Base-by-base conservation (phyloP, 768 basidiomycete species). In the Neoboletus magnificus region DNA sequence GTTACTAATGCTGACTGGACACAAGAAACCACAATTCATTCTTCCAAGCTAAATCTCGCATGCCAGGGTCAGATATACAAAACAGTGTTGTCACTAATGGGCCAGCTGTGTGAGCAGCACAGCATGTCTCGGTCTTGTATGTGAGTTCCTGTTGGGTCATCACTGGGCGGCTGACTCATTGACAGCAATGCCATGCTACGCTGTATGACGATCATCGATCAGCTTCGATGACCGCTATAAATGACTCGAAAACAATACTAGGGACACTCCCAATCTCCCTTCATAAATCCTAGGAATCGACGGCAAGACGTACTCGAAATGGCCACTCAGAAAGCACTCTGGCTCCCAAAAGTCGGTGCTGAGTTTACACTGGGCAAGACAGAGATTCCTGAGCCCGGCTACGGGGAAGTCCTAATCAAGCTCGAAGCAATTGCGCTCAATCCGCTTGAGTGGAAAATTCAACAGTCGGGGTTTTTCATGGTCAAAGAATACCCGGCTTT, bases 321-420 rank as follows among this genome's bases (percentile, higher is more conserved):
- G 56, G 22, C 41, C 18, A 58, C 54, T 35, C 59, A 66, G 53
- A 58, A 54, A 42, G 57, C 30, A 11, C 62, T 67, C 9, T 66
- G 65, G 62, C 55, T 64, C 22, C 27, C 49, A 1, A 39, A 46
- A 8, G 15, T 64, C 6, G 62, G 62, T 32, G 48, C 50, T 2
- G 56, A 58, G 7, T 56, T 61, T 18, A 25, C 15, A 10, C 37
- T 64, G 2, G 55, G 52, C 25, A 20, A 29, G n/a, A 30, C 43
- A 33, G 56, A 57, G 0, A 66, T 77, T 1, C 73, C 70, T 0
- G 62, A 61, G 20, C 79, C 79, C 4, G 74, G 75, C 0, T 68
- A 72, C 0, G 74, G 73, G 16, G 75, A 80, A 47, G 52, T 81
- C 37, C 71, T 81, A 37, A 64, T 80, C 60, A 74, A 74, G 54